Evolutionary conservation across 2,329 filamentous ascomycete species (phyloP), one percentile per base, ranked within the genome.

Genomic region (Penicillium janthinellum): DNA sequence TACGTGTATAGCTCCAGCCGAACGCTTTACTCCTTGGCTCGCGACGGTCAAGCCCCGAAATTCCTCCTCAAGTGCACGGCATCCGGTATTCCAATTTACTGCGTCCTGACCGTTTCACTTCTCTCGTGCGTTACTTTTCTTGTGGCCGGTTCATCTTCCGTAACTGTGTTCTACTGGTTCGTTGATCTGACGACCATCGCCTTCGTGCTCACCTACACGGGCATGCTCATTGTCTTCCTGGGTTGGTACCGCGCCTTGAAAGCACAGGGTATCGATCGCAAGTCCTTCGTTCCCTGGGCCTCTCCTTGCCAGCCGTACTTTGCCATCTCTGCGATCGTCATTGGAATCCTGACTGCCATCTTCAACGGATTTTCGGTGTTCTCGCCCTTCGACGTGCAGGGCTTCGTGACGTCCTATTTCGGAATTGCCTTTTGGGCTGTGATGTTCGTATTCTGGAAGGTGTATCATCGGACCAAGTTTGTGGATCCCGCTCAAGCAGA

Each of bases 91-190:
- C 90, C 90, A 0, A 82, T 91, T 62, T 90, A 88, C 75, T 90
- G 87, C 68, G 89, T 92, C 25, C 56, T 78, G 2, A 75, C 86
- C 15, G 88, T 90, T 0, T 82, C 90, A 28, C 73, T 84, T 2
- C 85, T 93, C 64, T 84, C 88, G 1, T 80, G 90, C 34, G 78
- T 94, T 7, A 86, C 88, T 1, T 93, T 91, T 77, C 78, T 92
- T 25, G 87, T 91, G 70, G 81, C 92, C 10, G 86, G 83, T 7
- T 81, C 83, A 57, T 82, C 81, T 54, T 82, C 86, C 0, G 84
- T 88, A 22, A 85, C 85, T 39, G 90, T 91, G 1, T 81, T 92
- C 65, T 83, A 82, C 59, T 92, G 89, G 89, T 86, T 92, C 64
- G 83, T 90, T 41, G 87, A 84, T 52, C 76, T 90, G 63, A 81